A percentile compares a stretch with the other conserved stretches of the same genome.
phyloP scores from a whole-genome alignment of 768 basidiomycete species.

The Leccinum boreale region DNA sequence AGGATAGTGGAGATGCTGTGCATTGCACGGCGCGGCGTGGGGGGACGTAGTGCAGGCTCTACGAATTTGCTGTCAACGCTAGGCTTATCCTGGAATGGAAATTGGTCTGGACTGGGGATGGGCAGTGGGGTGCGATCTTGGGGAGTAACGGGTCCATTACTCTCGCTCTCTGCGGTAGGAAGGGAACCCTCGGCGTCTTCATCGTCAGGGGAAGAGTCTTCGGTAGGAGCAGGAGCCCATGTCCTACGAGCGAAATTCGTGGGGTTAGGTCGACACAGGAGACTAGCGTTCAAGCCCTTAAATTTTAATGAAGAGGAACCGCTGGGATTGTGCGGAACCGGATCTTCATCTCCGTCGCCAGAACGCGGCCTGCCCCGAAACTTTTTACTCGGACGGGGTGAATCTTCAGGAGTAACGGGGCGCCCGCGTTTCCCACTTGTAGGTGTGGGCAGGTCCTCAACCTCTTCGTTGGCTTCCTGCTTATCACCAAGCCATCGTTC shows the following conservation, averaged over 20 bases:
- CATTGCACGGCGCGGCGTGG: constrained; percentile 21
- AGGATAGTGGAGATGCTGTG: constrained; percentile 38
- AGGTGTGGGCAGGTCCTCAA: constrained; percentile 10
- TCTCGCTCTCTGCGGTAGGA: constrained; percentile 44
- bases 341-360: constrained; percentile 27
- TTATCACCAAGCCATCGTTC: constrained; percentile 36
- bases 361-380: constrained; percentile 16
- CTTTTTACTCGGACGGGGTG: constrained; percentile 27
- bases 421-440: constrained; percentile 24
- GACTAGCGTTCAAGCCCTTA: constrained; percentile 39
- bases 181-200: constrained; percentile 31
- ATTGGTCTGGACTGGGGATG: constrained; percentile 33
- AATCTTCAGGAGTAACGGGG: constrained; percentile 20
- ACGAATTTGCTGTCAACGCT: constrained; percentile 19
- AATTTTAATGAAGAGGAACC: constrained; percentile 27
- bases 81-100: constrained; percentile 21
- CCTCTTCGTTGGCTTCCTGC: constrained; percentile 14
- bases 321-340: constrained; percentile 25
- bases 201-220: constrained; percentile 35
- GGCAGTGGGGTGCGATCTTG: constrained; percentile 48
- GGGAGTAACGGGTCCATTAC: constrained; percentile 52
- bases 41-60: constrained; percentile 20
- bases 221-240: constrained; percentile 44
- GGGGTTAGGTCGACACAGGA: constrained; percentile 60
- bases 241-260: constrained; percentile 55